These are phyloP conservation scores for Maudiozyma humilis DNA, from an alignment of 1,139 yeast genomes.

Conservation along the genomic window DNA sequence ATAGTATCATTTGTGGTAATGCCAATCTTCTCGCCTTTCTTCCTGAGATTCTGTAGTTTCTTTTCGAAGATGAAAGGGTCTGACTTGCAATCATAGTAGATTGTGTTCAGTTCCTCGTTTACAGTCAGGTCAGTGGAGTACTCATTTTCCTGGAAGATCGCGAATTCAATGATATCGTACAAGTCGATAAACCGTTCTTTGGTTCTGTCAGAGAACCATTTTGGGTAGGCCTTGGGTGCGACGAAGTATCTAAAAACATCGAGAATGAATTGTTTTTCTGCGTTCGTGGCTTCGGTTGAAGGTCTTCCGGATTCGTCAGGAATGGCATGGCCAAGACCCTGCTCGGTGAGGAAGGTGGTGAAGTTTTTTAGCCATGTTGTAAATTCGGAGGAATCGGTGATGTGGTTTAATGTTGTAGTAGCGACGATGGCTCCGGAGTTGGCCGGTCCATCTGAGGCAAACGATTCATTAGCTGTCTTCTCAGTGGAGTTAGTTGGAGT, in stretches of 20 bases:
- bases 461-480: neutral
- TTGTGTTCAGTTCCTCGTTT: neutral
- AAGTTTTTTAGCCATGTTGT: slow-evolving; percentile 1
- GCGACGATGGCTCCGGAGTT: neutral
- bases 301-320: slow-evolving; percentile 2
- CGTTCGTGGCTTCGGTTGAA: neutral
- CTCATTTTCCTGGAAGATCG: neutral
- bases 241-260: slow-evolving; percentile 5
- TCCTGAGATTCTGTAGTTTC: neutral
- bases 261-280: slow-evolving; percentile 2
- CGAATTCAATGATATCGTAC: slow-evolving; percentile 2
- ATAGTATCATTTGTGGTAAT: neutral
- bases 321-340: neutral
- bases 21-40: neutral
- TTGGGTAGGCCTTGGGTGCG: slow-evolving; percentile 2
- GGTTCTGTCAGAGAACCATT: neutral
- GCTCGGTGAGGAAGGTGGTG: neutral
- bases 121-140: neutral
- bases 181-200: slow-evolving; percentile 1
- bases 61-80: slow-evolving; percentile 4
- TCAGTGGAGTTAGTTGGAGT: neutral
- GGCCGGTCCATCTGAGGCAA: too few relatives aligned
- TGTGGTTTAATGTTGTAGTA: neutral
- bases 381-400: slow-evolving; percentile 1
- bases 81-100: slow-evolving; percentile 5